Evolutionary conservation across 1,284 basidiomycete species (phyloP), one percentile per base, ranked within the genome.

Genomic region (Moesziomyces parantarcticus): DNA sequence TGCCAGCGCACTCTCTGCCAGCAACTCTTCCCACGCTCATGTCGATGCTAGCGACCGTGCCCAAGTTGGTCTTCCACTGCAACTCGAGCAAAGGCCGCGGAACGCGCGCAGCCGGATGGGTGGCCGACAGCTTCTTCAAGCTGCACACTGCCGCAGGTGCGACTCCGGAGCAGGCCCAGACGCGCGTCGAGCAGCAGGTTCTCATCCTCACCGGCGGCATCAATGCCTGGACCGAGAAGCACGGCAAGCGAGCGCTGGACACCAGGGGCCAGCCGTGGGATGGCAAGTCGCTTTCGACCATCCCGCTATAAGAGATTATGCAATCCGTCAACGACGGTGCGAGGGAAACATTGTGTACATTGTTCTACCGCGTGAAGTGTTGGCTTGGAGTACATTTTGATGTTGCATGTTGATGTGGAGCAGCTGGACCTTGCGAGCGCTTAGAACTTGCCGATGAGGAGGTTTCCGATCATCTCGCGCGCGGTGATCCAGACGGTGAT

Each of bases 401-500:
- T 25, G 23, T 5, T 9, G n/a, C n/a, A 22, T 26, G 23, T 9
- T 20, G 32, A 20, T 44, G n/a, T 40, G 20, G 34, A 40, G 36
- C 36, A 39, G 16, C 11, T 32, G 29, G 36, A 39, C 7, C 7
- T n/a, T 16, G 16, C 5, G 36, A 18, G 14, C 18, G 36, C 4
- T 39, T 40, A 72, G 53, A 64, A 74, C 46, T 74, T 68, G 61
- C 71, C 71, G 21, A 74, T 39, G 46, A 80, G 55, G 23, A 83
- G 50, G 52, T 83, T 83, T 6, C 64, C 64, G 14, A 81, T 43
- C 80, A 83, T 83, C 64, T 83, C 81, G 5, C 81, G 62, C 8
- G 58, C 94, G 0, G 94, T 94, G 74, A 97, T 89, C 49, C 89
- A 86, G 5, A 88, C 86, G 0, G 95, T 98, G 76, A 90, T 87